A percentile compares a stretch with the other conserved stretches of the same genome.
Evolutionary conservation across 257 asterid species (phyloP).

Genomic region (Fraxinus pennsylvanica): DNA sequence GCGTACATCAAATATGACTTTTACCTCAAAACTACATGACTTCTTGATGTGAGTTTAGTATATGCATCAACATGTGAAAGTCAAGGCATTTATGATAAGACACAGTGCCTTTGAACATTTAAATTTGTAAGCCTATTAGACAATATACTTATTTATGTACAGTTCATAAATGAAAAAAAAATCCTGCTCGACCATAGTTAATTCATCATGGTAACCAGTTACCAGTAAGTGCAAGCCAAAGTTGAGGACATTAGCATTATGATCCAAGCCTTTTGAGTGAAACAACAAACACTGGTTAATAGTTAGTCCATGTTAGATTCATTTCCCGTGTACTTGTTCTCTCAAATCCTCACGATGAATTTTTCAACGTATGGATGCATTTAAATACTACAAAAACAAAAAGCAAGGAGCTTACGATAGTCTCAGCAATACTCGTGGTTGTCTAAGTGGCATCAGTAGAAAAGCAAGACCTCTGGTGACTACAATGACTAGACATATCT

Average conservation of each 20-base stretch:
- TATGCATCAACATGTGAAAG: neutral
- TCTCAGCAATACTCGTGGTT: constrained; percentile 83
- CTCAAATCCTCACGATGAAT: neutral
- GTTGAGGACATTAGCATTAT: neutral
- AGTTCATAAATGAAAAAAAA: neutral
- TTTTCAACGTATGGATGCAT: neutral
- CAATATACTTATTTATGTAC: too few species aligned
- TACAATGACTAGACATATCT: constrained; percentile 58
- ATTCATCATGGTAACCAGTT: neutral
- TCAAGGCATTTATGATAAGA: constrained; percentile 8
- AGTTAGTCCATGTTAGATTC: neutral
- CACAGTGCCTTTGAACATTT: neutral
- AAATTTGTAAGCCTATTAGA: neutral
- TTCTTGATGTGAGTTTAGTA: neutral
- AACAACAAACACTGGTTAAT: neutral
- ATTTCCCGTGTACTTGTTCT: neutral
- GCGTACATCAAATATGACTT: neutral
- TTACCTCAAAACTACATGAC: neutral
- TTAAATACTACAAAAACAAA: neutral
- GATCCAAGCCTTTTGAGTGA: neutral
- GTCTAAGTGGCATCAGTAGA: constrained; percentile 59
- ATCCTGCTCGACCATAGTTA: neutral
- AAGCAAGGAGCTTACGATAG: constrained; percentile 48
- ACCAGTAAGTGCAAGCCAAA: neutral
- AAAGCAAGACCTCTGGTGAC: constrained; percentile 67